Evolutionary conservation across 345 rosid species (phyloP), one percentile per base, ranked within the genome.

Genomic region (Aquilaria yunnanensis): DNA sequence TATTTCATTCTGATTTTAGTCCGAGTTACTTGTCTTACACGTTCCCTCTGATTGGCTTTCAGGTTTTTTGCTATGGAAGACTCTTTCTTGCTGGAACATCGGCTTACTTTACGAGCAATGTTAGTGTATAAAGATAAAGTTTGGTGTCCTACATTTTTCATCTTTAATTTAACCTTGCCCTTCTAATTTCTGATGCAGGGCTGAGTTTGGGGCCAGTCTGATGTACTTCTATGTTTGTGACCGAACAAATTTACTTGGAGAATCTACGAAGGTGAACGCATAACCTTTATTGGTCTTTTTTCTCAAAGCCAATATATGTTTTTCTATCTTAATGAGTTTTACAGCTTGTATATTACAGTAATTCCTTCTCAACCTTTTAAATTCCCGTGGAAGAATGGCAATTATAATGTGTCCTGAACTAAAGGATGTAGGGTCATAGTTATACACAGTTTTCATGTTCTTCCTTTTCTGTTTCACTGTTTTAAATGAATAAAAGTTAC

Each of bases 61-160:
- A 94, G 99, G 85, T 94, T 94, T 69, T 73, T 90, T 80, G 77
- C 86, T 45, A 82, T 94, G 97, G 99, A 94, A 16, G 96, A 90
- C 46, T 67, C 93, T 53, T 91, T 94, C 83, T 79, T 94, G 83
- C 83, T 91, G 67, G 97, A 94, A 85, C 83, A 94, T 66, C 88
- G 96, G 60, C 67, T 81, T 51, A 87, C 87, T 67, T 69, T 94
- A 70, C 80, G 90, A 83, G 97, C 91, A 71, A 85, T 94, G 97
- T 94, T 72, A 78, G 93, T 64, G 53, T 41, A 29, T 6, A 58
- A 7, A 32, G 41, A 29, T 9, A 51, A 37, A 3, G 41, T 23
- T 47, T 12, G 32, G 54, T 31, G 56, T 32, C 51, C 32, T 54
- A 37, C 14, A 23, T 23, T 12, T 14, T 43, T 46, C 14, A 14